Evolutionary conservation across 768 basidiomycete genomes (phyloP).

Genomic region (Pleurotus tuber-regium): DNA sequence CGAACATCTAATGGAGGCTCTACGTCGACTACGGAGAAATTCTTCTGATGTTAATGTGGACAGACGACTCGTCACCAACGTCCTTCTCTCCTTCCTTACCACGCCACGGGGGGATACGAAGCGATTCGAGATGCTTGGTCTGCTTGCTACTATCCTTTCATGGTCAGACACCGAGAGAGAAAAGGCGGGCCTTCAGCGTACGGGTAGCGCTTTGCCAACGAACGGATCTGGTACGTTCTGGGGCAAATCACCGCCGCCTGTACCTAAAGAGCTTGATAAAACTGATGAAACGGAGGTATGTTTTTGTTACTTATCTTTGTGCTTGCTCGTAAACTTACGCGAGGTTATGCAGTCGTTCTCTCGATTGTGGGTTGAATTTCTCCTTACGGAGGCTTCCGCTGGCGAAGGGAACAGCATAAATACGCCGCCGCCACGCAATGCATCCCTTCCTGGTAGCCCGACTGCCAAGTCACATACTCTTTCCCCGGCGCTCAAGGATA

Average conservation of each 20-base stretch:
- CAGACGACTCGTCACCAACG: conserved; percentile 89
- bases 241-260: conserved; percentile 37
- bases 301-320: conserved; percentile 4
- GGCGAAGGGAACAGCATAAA: conserved; percentile 34
- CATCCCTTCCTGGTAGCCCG: conserved; percentile 35
- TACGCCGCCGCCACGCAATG: conserved; percentile 25
- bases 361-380: conserved; percentile 95
- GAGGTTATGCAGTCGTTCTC: conserved; percentile 76
- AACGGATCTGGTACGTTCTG: conserved; percentile 34
- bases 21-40: conserved; percentile 88
- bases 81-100: conserved; percentile 84
- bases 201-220: conserved; percentile 24
- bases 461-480: conserved; percentile 12
- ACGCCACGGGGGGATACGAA: conserved; percentile 92
- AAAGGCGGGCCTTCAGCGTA: conserved; percentile 81
- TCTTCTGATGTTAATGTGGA: conserved; percentile 92
- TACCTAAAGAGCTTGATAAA: conserved; percentile 64
- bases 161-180: conserved; percentile 93
- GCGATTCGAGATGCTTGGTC: conserved; percentile 92
- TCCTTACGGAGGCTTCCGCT: conserved; percentile 83
- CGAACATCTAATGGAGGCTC: conserved; percentile 95
- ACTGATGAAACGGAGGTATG: conserved; percentile 82
- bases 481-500: conserved; percentile 15
- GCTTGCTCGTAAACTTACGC: conserved; percentile 4
- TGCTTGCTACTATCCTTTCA: conserved; percentile 85